Percentiles rank a stretch among this genome's conserved stretches.
Evolutionary conservation across 108 stramenopile genomes (phyloP).

Genomic region (Conticribra guillardii): DNA sequence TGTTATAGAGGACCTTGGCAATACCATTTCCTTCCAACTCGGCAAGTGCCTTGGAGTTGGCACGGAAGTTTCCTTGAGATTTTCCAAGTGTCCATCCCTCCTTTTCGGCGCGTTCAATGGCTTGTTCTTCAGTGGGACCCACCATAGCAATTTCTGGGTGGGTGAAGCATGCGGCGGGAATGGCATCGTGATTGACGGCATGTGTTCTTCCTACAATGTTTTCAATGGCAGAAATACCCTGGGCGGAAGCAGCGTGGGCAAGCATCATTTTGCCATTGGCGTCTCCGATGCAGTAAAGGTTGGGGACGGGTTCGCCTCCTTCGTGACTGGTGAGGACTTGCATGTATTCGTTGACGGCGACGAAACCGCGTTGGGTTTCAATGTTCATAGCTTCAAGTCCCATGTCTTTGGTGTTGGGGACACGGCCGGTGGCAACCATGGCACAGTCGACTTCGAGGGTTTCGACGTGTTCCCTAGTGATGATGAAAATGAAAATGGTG

Average conservation of each 20-base stretch:
- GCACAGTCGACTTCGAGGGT: constrained; percentile 97
- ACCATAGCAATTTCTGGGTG: constrained; percentile 99
- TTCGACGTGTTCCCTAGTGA: constrained; percentile 90
- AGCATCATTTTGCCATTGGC: constrained; percentile 99
- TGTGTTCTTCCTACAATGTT: constrained; percentile 93
- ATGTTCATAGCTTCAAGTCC: constrained; percentile 91
- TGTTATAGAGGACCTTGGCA: constrained; percentile 98
- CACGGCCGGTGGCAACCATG: constrained; percentile 98
- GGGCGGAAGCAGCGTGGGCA: constrained; percentile 97
- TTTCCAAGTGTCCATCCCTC: constrained; percentile 98
- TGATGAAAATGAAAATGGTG: no score
- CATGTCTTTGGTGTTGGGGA: constrained; percentile 94
- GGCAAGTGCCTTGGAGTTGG: constrained; percentile 98
- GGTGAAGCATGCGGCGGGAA: constrained; percentile 98
- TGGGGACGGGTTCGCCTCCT: constrained; percentile 81
- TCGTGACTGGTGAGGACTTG: constrained; percentile 89
- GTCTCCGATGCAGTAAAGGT: constrained; percentile 99
- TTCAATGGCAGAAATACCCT: constrained; percentile 97
- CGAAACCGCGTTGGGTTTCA: constrained; percentile 94
- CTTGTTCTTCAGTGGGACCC: constrained; percentile 97
- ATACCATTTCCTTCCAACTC: constrained; percentile 98
- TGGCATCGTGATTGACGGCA: constrained; percentile 92
- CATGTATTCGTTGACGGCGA: constrained; percentile 96
- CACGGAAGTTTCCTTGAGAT: constrained; percentile 92
- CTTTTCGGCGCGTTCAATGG: constrained; percentile 86